Base-by-base conservation (phyloP, 441 rosid genomes). In the Capsella rubella region DNA sequence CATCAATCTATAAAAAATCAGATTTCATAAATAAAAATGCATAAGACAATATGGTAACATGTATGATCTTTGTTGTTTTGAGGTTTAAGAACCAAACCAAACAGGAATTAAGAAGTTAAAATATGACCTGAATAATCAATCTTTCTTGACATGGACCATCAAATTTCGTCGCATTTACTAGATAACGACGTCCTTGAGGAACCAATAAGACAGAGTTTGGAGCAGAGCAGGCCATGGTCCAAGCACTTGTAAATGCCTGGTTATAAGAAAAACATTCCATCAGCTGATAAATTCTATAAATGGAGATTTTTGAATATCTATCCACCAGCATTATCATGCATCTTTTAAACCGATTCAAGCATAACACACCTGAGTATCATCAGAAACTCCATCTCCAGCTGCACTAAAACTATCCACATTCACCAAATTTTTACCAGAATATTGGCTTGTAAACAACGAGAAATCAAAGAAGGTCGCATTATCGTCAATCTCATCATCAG, bases 391-490 rank as follows among this genome's bases (percentile, higher is more conserved):
- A 86, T 95, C 88, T 79, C 96, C 99, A 70, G 58, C 86, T 31
- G 98, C 96, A 60, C 90, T 91, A 34, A 95, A 95, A 89, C 95
- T 90, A 74, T 95, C 97, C 31, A 95, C 94, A 76, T 95, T 93
- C 73, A 95, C 95, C 62, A 93, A 86, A 75, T 86, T 91, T 85
- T 82, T 87, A 74, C 86, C 65, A 50, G 93, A 87, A 15, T 76
- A 78, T 70, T 83, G 86, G 78, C 87, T 87, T 52, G 80, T 83
- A 87, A 87, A 83, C 13, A 73, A 80, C 4, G 90, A 84, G 57
- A 67, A 63, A 49, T 82, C 84, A 70, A 81, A 76, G 73, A 67
- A 78, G 32, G 82, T 82, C 64, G 57, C 61, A 21, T 84, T 82
- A 67, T 80, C 80, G 1, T 69, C 75, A 54, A 71, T 50, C 51